Base-by-base conservation (phyloP, 164 flowering plant genomes). In the Stephania japonica region DNA sequence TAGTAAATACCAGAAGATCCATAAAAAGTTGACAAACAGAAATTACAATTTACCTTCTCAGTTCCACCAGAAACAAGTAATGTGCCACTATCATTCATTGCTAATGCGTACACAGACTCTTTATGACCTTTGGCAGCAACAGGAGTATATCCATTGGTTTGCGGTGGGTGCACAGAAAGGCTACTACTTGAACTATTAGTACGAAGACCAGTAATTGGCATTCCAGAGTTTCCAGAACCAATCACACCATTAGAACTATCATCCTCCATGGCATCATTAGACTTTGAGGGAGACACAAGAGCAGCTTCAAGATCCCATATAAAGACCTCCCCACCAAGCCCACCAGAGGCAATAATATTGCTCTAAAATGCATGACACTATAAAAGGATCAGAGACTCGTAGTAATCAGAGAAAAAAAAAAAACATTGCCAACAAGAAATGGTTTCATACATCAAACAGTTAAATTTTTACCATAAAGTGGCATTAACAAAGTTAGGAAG, bases 31-130 rank as follows among this genome's bases (percentile, higher is more conserved):
- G 18, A 18, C 18, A 56, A 56, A 44, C 25, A 26, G 56, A 13
- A 44, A 81, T 69, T 70, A 65, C 10, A 72, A 49, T 64, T 50
- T 88, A 93, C 99, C 98, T 91, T 95, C 79, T 95, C 99, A 72
- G 97, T 95, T 75, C 99, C 99, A 81, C 99, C 99, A 84, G 99
- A 95, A 72, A 93, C 99, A 71, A 95, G 97, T 75, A 90, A 78
- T n/a, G 87, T 87, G 72, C 94, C 97, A 81, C 84, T 83, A 63
- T 91, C 96, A 86, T 93, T 93, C 93, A 90, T 90, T 68, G 96
- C 97, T 78, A 95, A 80, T 72, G 99, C 97, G 85, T 95, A 93
- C 53, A 95, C 99, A 1, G 99, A 93, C 80, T 93, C 98, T 82
- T 95, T 95, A 74, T 95, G 99, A 72, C 99, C 99, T 85, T 95